These are phyloP conservation scores for Hypholoma fasciculare DNA, from an alignment of 768 basidiomycete genomes.

Conservation along the genomic window DNA sequence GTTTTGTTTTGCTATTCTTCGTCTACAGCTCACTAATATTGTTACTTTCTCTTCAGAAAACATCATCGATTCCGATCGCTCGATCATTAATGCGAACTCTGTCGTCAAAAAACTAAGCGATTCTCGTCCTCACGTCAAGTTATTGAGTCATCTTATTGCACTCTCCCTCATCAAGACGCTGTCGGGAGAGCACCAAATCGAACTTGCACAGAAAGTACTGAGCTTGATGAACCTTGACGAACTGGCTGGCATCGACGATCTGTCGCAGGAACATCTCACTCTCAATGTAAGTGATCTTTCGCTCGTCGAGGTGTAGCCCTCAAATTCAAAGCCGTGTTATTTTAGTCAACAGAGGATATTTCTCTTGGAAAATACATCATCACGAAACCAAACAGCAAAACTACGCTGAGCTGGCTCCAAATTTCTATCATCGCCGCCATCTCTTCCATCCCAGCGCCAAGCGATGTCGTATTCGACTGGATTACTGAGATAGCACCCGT, in stretches of 20 bases:
- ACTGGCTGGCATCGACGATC: slow-evolving; percentile 46
- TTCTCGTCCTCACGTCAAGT: slow-evolving; percentile 48
- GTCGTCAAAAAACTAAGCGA: slow-evolving; percentile 55
- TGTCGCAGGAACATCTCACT: slow-evolving; percentile 28
- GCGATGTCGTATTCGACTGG: slow-evolving; percentile 49
- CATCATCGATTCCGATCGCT: slow-evolving; percentile 52
- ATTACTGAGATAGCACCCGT: slow-evolving; percentile 38
- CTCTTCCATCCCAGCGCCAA: slow-evolving; percentile 47
- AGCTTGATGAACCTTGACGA: slow-evolving; percentile 44
- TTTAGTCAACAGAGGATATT: slow-evolving; percentile 44
- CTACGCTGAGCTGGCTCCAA: slow-evolving; percentile 58
- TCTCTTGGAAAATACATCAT: slow-evolving; percentile 50
- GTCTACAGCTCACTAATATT: background rate
- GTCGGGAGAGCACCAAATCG: slow-evolving; percentile 59
- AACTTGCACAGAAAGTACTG: slow-evolving; percentile 50
- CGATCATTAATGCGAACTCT: slow-evolving; percentile 40
- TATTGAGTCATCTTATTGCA: slow-evolving; percentile 62
- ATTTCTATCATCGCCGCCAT: slow-evolving; percentile 54
- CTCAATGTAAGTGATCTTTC: slow-evolving; percentile 27
- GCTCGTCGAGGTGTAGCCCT: background rate
- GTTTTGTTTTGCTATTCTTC: slow-evolving; percentile 16
- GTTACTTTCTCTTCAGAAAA: slow-evolving; percentile 48
- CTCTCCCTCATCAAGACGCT: slow-evolving; percentile 57
- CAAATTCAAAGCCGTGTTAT: slow-evolving; percentile 2
- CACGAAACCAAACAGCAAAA: slow-evolving; percentile 59